Base-by-base conservation (phyloP, 148 eudicot genomes). In the Camellia granthamiana region DNA sequence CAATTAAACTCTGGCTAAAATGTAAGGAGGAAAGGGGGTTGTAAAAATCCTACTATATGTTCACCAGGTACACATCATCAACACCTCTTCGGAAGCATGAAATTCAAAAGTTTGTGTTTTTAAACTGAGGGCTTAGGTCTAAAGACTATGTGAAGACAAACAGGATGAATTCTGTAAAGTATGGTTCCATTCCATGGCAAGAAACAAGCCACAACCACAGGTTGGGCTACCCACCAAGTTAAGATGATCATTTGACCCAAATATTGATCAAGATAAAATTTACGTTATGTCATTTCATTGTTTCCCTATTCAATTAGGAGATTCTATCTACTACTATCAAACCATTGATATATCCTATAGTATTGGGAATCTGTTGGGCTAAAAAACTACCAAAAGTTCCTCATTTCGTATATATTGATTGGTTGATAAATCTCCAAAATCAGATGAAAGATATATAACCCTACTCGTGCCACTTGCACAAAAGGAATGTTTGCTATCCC, bases 201-300 rank as follows among this genome's bases (percentile, higher is more conserved):
- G 54, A 49, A 49, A n/a, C 7, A n/a, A 46, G 43, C 43, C 11
- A 15, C 52, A 69, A 19, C 52, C 19, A 52, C 59, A 23, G 41
- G 75, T 21, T 49, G 75, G 56, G 18, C 7, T 8, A 71, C 19
- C 56, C 42, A 49, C 41, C 59, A 19, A 10, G 41, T 19, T 51
- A 5, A 72, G 59, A 19, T 10, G 59, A 16, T 51, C 59, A 51
- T 3, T 66, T 58, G 18, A 2, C 59, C 75, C 21, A 19, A 72
- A 51, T 54, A 72, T 11, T 72, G 75, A 51, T 51, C 59, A 51
- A 72, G 75, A 72, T 72, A 51, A 10, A 11, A 72, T 63, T 13
- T 21, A 51, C 59, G 11, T 41, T 42, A 6, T 47, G 42, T 19
- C 54, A 44, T 69, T 69, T 72, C 58, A 49, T 2, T 7, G 72